A percentile compares a stretch with the other conserved stretches of the same genome.
These are phyloP conservation scores for Knoxia roxburghii DNA, from an alignment of 257 asterid genomes.

Conservation along the genomic window DNA sequence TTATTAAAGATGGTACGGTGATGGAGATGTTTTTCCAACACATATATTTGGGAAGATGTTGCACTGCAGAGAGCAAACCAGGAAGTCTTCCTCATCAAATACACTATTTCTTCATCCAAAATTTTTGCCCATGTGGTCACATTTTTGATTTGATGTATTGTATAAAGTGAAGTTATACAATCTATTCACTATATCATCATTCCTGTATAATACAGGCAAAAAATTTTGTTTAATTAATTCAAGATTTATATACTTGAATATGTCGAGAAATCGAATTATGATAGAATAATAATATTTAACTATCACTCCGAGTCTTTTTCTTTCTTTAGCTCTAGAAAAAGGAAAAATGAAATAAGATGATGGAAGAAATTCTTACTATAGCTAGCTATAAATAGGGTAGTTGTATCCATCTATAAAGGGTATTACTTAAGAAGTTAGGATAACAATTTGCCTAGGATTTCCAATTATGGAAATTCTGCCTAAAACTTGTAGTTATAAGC, in stretches of 20 bases:
- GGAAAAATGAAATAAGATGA: too few relatives aligned
- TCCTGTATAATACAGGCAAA: background rate
- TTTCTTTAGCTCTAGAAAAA: too few relatives aligned
- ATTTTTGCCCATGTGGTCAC: conserved; percentile 13
- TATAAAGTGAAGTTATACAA: background rate
- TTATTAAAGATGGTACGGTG: conserved; percentile 29
- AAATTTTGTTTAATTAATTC: background rate
- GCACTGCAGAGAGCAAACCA: conserved; percentile 30
- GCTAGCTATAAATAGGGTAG: too few relatives aligned
- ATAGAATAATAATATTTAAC: too few relatives aligned
- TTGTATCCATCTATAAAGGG: background rate
- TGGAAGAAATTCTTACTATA: too few relatives aligned
- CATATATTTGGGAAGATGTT: conserved; percentile 33
- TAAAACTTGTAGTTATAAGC: conserved; percentile 1
- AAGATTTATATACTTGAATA: too few relatives aligned
- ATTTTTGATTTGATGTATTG: conserved; percentile 14
- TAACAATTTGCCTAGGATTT: background rate
- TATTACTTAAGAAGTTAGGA: background rate
- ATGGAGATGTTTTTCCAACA: conserved; percentile 30
- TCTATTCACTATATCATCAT: background rate
- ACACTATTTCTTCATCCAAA: conserved; percentile 1
- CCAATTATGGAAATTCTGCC: background rate
- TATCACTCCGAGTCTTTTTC: too few relatives aligned
- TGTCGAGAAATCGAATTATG: too few relatives aligned
- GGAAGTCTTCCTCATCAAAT: conserved; percentile 37